A percentile compares a stretch with the other conserved stretches of the same genome.
phyloP scores from a whole-genome alignment of 371 early-diverging fungal species.

The Syncephalastrum contaminatum region DNA sequence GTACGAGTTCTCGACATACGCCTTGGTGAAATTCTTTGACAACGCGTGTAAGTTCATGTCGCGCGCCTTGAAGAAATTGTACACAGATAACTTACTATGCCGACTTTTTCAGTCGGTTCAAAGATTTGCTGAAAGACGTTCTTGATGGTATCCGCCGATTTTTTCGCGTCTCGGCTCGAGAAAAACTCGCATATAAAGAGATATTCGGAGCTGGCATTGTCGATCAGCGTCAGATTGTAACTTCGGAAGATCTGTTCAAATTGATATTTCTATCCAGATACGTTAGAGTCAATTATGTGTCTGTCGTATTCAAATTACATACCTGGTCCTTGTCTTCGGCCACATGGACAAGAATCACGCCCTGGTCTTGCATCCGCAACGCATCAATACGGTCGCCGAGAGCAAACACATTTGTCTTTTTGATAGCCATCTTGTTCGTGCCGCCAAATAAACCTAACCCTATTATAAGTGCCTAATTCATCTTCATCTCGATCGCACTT shows the following conservation, averaged over 20 bases:
- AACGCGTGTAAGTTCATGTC: conserved; percentile 6
- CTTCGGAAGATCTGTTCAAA: conserved; percentile 83
- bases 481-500: neutral
- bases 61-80: no score
- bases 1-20: conserved; percentile 70
- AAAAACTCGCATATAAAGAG: conserved; percentile 89
- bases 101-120: conserved; percentile 78
- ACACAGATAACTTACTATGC: conserved; percentile 50
- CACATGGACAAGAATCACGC: conserved; percentile 77
- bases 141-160: conserved; percentile 45
- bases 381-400: conserved; percentile 73
- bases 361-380: conserved; percentile 69
- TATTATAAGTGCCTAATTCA: neutral
- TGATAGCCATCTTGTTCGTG: conserved; percentile 44
- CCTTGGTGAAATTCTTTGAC: conserved; percentile 58
- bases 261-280: conserved; percentile 56
- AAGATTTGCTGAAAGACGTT: conserved; percentile 71
- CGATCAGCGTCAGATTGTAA: conserved; percentile 81
- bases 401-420: conserved; percentile 75
- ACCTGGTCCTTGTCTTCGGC: conserved; percentile 78
- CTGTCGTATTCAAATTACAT: no score
- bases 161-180: conserved; percentile 50
- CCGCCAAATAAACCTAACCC: conserved; percentile 53
- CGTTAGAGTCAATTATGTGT: neutral
- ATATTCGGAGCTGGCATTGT: conserved; percentile 93